Base-by-base conservation (phyloP, 2,329 filamentous ascomycete genomes). In the Neopestalotiopsis sp. region DNA sequence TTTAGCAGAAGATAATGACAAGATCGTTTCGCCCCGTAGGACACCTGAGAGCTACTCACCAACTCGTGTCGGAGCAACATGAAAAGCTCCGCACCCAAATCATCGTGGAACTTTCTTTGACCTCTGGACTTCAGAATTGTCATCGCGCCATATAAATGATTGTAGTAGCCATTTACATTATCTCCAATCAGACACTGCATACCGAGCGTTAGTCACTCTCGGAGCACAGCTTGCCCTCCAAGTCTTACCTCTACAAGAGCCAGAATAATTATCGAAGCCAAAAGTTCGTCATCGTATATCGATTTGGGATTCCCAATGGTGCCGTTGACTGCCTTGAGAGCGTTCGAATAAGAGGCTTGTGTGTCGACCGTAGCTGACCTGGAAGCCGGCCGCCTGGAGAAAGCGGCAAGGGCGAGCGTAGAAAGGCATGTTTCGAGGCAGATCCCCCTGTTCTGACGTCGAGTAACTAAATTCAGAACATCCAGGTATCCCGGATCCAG, bases 241-340 rank as follows among this genome's bases (percentile, higher is more conserved):
- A 14, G 3, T 24, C 61, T 64, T 64, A 64, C 61, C 61, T 64
- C 61, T 20, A 64, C 61, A 4, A 64, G 24, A 3, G 61, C 61
- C 24, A 64, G 13, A 3, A 64, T 20, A 24, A 49, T 10, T 45
- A 64, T 49, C 20, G 61, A 64, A 5, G 38, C 38, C 61, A 64
- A 30, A 13, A 64, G 61, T 53, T 64, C 61, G 24, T 64, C 61
- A 17, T 64, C 61, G 38, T 45, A 64, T 30, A 64, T 53, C 28
- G 61, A 64, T 24, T 40, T 38, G 9, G 61, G 24, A 5, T 12
- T 32, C 49, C 38, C 61, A 10, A 64, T 49, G 38, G 61, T 13
- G 20, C 40, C 61, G 28, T 64, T 64, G 38, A 64, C 61, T 28
- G 38, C 40, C 34, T 64, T 49, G 12, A 64, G 24, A 7, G 61